A percentile compares a stretch with the other conserved stretches of the same genome.
These are phyloP conservation scores for Fusarium burgessii DNA, from an alignment of 2,329 filamentous ascomycete genomes.

Conservation along the genomic window DNA sequence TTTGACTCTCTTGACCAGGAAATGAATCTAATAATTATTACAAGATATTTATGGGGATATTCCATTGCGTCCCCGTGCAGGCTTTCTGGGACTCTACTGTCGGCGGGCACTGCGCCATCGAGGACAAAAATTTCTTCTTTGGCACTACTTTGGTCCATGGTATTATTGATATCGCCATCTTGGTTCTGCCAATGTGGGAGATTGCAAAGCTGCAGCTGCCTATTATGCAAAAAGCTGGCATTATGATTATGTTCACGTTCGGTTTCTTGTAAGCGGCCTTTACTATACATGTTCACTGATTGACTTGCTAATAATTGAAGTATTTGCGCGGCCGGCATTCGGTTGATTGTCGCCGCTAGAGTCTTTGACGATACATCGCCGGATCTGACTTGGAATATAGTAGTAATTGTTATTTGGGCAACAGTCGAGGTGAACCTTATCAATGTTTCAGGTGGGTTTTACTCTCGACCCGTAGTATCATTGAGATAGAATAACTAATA, in stretches of 20 bases:
- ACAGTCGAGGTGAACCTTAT: conserved; percentile 44
- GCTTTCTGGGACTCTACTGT: conserved; percentile 35
- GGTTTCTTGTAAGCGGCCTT: conserved; percentile 45
- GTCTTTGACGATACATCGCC: conserved; percentile 25
- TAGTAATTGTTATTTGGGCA: conserved; percentile 42
- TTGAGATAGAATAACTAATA: not conserved
- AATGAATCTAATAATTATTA: not conserved
- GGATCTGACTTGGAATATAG: conserved; percentile 42
- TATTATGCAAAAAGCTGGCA: conserved; percentile 43
- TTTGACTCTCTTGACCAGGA: accelerated
- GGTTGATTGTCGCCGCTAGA: conserved; percentile 35
- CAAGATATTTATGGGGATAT: conserved; percentile 34
- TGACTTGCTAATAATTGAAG: conserved; percentile 3
- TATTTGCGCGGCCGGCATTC: conserved; percentile 37
- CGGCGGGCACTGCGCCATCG: conserved; percentile 21
- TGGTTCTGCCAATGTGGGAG: conserved; percentile 48
- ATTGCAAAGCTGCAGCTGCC: conserved; percentile 48
- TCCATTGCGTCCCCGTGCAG: conserved; percentile 35
- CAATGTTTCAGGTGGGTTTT: conserved; percentile 36
- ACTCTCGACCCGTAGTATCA: accelerated
- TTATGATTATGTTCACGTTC: conserved; percentile 48
- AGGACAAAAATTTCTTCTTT: conserved; percentile 50
- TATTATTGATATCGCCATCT: conserved; percentile 48
- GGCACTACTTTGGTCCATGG: conserved; percentile 49
- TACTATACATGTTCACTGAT: not conserved